Percentiles rank a stretch among this genome's conserved stretches.
Conservation (phyloP, 352 stramenopile genomes). For the Lagenidium giganteum region DNA sequence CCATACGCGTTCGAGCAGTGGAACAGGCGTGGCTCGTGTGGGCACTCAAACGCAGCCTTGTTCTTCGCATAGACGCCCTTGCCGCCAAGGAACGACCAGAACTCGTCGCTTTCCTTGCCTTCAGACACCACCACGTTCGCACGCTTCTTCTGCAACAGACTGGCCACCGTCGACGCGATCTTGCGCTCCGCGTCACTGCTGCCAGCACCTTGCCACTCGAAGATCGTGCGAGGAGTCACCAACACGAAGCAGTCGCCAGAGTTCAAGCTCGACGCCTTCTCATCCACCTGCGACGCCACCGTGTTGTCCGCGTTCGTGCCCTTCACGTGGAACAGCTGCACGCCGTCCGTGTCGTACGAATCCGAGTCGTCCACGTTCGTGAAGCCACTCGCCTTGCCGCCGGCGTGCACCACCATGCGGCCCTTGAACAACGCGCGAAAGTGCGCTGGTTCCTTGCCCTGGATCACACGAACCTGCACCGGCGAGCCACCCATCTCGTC, state of each 20-base stretch:
- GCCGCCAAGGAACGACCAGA: slow-evolving; percentile 82
- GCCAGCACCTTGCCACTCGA: slow-evolving; percentile 70
- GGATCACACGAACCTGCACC: slow-evolving; percentile 81
- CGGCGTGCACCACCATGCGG: slow-evolving; percentile 85
- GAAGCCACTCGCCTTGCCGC: slow-evolving; percentile 88
- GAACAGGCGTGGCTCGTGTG: slow-evolving; percentile 83
- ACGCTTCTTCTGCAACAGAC: slow-evolving; percentile 52
- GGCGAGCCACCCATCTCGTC: slow-evolving; percentile 79
- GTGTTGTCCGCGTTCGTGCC: slow-evolving; percentile 85
- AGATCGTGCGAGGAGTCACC: slow-evolving; percentile 65
- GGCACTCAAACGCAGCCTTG: slow-evolving; percentile 57
- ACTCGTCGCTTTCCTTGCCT: slow-evolving; percentile 65
- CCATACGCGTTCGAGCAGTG: slow-evolving; percentile 88
- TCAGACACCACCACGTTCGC: slow-evolving; percentile 42
- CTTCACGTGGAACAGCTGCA: slow-evolving; percentile 89
- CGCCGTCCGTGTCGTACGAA: slow-evolving; percentile 84
- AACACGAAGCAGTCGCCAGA: slow-evolving; percentile 86
- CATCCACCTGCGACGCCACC: slow-evolving; percentile 74
- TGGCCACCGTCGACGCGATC: slow-evolving; percentile 52
- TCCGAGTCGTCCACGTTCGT: slow-evolving; percentile 73
- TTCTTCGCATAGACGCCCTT: slow-evolving; percentile 69
- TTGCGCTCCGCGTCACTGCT: slow-evolving; percentile 62
- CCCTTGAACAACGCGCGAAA: slow-evolving; percentile 90
- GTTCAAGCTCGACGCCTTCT: slow-evolving; percentile 79
- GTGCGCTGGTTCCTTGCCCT: slow-evolving; percentile 85